Evolutionary conservation across 2,329 filamentous ascomycete genomes (phyloP).

Genomic region (Scolecobasidium constrictum): DNA sequence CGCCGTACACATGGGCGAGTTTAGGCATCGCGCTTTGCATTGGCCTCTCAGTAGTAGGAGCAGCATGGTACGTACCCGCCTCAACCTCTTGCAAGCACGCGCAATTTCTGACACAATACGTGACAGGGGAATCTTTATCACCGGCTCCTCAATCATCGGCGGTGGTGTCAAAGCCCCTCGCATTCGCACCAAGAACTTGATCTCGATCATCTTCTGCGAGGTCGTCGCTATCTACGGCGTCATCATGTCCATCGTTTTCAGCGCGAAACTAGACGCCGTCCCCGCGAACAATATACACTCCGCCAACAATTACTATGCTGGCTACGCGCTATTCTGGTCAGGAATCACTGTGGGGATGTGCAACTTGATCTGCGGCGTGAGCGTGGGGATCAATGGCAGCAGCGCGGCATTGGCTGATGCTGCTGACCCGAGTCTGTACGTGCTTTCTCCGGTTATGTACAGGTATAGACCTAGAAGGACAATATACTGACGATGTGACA

Average conservation of each 20-base stretch:
- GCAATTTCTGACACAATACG: slow-evolving; percentile 7
- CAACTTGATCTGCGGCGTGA: slow-evolving; percentile 91
- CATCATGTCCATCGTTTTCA: slow-evolving; percentile 99
- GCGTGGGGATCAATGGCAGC: slow-evolving; percentile 95
- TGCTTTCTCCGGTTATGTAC: slow-evolving; percentile 16
- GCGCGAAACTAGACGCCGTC: slow-evolving; percentile 67
- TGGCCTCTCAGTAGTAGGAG: slow-evolving; percentile 88
- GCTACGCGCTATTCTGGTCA: slow-evolving; percentile 91
- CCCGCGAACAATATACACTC: slow-evolving; percentile 56
- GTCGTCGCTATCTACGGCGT: slow-evolving; percentile 99
- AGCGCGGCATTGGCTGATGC: slow-evolving; percentile 94
- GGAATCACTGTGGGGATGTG: slow-evolving; percentile 90
- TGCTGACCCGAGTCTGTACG: slow-evolving; percentile 79
- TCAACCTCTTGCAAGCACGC: slow-evolving; percentile 3
- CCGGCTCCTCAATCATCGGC: slow-evolving; percentile 92
- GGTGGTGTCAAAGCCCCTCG: slow-evolving; percentile 93
- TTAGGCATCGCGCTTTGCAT: slow-evolving; percentile 90
- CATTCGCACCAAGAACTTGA: slow-evolving; percentile 98
- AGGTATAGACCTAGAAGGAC: slow-evolving; percentile 12
- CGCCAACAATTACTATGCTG: slow-evolving; percentile 79
- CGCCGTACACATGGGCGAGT: slow-evolving; percentile 87
- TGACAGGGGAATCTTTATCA: slow-evolving; percentile 96
- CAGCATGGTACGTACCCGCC: slow-evolving; percentile 65
- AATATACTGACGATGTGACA: slow-evolving; percentile 27
- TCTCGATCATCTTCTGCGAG: slow-evolving; percentile 99